Evolutionary conservation across 2,329 filamentous ascomycete species (phyloP).

Genomic region (Colletotrichum siamense): DNA sequence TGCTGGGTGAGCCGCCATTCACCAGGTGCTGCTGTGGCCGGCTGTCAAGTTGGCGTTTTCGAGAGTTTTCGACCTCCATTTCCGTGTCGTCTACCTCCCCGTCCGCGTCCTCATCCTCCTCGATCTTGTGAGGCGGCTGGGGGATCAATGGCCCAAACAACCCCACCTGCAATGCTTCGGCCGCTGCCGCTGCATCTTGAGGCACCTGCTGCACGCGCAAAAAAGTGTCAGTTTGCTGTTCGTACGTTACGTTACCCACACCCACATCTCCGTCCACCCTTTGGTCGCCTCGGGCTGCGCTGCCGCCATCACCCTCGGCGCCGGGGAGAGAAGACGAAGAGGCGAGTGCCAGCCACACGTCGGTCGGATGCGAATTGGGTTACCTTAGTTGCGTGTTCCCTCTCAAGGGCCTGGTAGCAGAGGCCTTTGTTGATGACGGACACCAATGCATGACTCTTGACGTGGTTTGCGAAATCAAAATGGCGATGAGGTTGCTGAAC

Average conservation of each 20-base stretch:
- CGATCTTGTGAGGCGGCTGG: conserved; percentile 46
- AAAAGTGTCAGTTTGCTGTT: conserved; percentile 40
- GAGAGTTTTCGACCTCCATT: conserved; percentile 47
- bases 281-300: conserved; percentile 1
- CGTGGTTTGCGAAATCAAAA: conserved; percentile 68
- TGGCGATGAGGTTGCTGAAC: conserved; percentile 66
- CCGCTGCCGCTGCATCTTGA: conserved; percentile 51
- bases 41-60: conserved; percentile 56
- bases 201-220: conserved; percentile 47
- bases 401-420: conserved; percentile 64
- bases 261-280: conserved; percentile 22
- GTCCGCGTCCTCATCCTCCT: conserved; percentile 39
- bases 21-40: conserved; percentile 48
- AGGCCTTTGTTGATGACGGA: conserved; percentile 68
- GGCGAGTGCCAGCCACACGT: neutral
- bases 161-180: conserved; percentile 53
- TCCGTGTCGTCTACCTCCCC: conserved; percentile 41
- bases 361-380: conserved; percentile 22
- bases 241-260: conserved; percentile 18
- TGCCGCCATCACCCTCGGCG: conserved; percentile 15
- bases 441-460: conserved; percentile 69
- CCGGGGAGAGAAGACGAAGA: conserved; percentile 16
- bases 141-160: conserved; percentile 62
- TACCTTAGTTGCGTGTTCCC: conserved; percentile 60
- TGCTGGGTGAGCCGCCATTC: conserved; percentile 60